These are phyloP conservation scores for Lentinula lateritia DNA, from an alignment of 768 basidiomycete genomes.

Conservation along the genomic window DNA sequence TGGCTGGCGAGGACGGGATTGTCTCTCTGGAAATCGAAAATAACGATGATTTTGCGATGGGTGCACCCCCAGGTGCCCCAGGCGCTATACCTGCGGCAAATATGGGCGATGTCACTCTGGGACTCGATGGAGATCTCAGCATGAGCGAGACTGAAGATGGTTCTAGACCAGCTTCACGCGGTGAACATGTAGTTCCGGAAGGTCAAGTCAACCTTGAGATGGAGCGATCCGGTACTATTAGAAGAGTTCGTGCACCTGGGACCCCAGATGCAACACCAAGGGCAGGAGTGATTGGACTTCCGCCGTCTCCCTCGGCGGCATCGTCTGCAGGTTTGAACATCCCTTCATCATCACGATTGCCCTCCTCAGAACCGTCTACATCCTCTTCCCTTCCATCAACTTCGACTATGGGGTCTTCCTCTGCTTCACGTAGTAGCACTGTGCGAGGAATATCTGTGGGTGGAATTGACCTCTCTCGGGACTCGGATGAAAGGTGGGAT, in stretches of 20 bases:
- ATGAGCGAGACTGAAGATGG: conserved; percentile 5
- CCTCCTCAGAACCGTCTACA: neutral
- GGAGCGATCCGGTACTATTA: conserved; percentile 13
- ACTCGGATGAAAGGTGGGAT: neutral
- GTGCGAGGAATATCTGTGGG: neutral
- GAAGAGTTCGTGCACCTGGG: conserved; percentile 21
- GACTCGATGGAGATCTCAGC: conserved; percentile 14
- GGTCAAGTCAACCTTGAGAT: neutral
- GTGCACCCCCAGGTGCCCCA: conserved; percentile 84
- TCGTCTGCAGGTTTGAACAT: neutral
- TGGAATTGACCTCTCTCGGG: neutral
- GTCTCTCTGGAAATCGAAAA: conserved; percentile 71
- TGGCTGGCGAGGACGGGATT: conserved; percentile 69
- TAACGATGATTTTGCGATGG: conserved; percentile 89
- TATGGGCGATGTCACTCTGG: conserved; percentile 5
- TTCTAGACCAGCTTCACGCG: conserved; percentile 2
- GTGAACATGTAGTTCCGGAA: neutral
- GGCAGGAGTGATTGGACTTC: conserved; percentile 53
- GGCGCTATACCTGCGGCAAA: conserved; percentile 49
- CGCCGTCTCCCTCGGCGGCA: conserved; percentile 17
- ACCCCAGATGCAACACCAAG: conserved; percentile 59
- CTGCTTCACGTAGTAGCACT: conserved; percentile 2
- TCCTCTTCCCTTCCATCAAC: neutral
- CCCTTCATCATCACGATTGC: neutral
- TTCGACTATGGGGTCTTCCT: neutral